Evolutionary conservation across 2,329 filamentous ascomycete species (phyloP), one percentile per base, ranked within the genome.

Genomic region (Trichoderma citrinoviride): DNA sequence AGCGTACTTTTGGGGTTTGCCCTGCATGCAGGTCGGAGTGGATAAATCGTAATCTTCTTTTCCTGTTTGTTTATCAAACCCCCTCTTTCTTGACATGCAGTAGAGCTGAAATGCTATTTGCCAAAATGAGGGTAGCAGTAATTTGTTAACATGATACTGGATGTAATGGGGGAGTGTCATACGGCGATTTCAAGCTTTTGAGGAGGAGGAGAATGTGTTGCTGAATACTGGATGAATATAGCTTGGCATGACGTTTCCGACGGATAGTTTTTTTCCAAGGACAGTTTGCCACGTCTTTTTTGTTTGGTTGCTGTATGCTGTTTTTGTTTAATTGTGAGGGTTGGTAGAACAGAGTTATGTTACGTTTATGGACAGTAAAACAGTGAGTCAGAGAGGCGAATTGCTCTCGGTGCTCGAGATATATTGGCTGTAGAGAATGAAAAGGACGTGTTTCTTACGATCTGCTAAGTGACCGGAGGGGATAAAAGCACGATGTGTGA

Each of bases 11-110:
- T 37, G 61, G 61, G 61, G 61, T 50, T 60, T 50, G 61, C 61
- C 61, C 61, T 64, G 44, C 54, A 58, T 58, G 44, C 55, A 52
- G 15, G 53, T 23, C 37, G 37, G 55, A 14, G 56, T 60, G 56
- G 56, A 60, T 50, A 50, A 50, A 37, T 37, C 10, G 56, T 25
- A 15, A 25, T 50, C n/a, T 49, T 27, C n/a, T n/a, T 33, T n/a
- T 50, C 21, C 1, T 17, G 10, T 19, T 23, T 7, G 33, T 37
- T 37, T 10, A 12, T 37, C 33, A 37, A 37, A 37, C 33, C 33
- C 33, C 33, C 33, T 37, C 33, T 37, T 37, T 12, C 14, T 14
- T 14, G 27, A 14, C 14, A 12, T 12, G 33, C 33, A 12, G n/a
- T n/a, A n/a, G n/a, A n/a, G n/a, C n/a, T n/a, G n/a, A n/a, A n/a